Conservation (phyloP, 768 basidiomycete species). For the Podaxis sp. region DNA sequence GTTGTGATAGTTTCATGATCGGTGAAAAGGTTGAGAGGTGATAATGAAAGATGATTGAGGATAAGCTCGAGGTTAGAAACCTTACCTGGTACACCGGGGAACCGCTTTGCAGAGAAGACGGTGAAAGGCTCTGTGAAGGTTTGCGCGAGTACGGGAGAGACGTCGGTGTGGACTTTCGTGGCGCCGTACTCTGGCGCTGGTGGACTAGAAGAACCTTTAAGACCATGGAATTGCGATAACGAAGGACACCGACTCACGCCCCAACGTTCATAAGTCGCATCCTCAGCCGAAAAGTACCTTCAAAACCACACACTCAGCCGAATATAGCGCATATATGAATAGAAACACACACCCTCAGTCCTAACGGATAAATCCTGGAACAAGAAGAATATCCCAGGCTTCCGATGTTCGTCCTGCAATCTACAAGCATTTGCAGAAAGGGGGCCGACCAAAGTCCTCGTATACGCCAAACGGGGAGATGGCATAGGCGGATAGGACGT, state of each 20-base stretch:
- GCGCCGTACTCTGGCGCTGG: conserved; percentile 75
- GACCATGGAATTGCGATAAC: background rate
- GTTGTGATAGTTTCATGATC: background rate
- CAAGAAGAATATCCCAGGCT: conserved; percentile 89
- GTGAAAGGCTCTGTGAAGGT: conserved; percentile 81
- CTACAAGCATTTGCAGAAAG: conserved; percentile 85
- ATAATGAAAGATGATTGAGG: conserved; percentile 8
- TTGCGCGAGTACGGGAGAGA: conserved; percentile 80
- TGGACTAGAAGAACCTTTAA: conserved; percentile 38
- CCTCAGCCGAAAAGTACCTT: conserved; percentile 83
- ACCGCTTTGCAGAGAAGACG: conserved; percentile 91
- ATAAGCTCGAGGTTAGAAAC: conserved; percentile 16
- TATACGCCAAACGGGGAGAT: conserved; percentile 60
- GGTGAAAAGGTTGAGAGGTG: background rate
- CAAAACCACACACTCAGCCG: background rate
- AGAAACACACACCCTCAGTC: conserved; percentile 67
- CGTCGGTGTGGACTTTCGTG: conserved; percentile 59
- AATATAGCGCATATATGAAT: background rate
- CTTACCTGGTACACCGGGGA: conserved; percentile 90
- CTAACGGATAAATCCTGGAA: conserved; percentile 93
- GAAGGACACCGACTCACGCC: conserved; percentile 60
- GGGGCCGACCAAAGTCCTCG: conserved; percentile 88
- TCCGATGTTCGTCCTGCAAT: conserved; percentile 81
- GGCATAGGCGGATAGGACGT: conserved; percentile 28
- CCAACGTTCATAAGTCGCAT: conserved; percentile 90